Evolutionary conservation across 2,329 filamentous ascomycete species (phyloP).

Genomic region (Colletotrichum truncatum): DNA sequence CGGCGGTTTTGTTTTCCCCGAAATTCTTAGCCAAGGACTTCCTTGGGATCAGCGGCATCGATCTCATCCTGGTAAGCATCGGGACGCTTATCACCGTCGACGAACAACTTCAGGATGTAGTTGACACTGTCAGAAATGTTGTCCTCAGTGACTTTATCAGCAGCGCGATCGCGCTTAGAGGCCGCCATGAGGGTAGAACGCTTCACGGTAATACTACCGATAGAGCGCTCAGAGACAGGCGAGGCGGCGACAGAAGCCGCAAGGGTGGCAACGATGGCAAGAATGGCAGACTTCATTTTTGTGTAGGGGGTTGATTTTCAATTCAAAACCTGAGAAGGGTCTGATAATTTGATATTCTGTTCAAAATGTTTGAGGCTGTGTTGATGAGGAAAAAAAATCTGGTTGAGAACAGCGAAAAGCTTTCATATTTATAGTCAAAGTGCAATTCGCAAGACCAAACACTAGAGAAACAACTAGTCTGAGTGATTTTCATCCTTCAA

Average conservation of each 20-base stretch:
- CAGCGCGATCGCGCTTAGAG: background rate
- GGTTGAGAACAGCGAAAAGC: background rate
- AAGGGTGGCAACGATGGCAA: background rate
- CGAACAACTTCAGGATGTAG: background rate
- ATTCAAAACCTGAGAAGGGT: background rate
- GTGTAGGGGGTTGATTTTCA: background rate
- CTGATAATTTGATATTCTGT: background rate
- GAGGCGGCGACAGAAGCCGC: background rate
- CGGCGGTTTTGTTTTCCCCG: background rate
- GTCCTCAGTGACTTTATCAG: background rate
- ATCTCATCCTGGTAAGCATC: slow-evolving; percentile 12
- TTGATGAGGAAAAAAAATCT: background rate
- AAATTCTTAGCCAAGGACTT: background rate
- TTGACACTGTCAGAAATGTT: slow-evolving; percentile 7
- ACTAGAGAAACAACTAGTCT: background rate
- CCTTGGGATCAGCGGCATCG: background rate
- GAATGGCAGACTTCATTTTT: slow-evolving; percentile 4
- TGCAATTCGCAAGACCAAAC: background rate
- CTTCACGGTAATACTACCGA: background rate
- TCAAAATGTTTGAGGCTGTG: background rate
- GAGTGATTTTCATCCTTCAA: background rate
- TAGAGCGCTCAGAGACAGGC: background rate
- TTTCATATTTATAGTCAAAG: background rate
- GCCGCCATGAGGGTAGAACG: background rate
- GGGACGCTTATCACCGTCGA: background rate